Conservation (phyloP, 1,139 yeast genomes). For the Hemisphaericaspora xylanilytica region DNA sequence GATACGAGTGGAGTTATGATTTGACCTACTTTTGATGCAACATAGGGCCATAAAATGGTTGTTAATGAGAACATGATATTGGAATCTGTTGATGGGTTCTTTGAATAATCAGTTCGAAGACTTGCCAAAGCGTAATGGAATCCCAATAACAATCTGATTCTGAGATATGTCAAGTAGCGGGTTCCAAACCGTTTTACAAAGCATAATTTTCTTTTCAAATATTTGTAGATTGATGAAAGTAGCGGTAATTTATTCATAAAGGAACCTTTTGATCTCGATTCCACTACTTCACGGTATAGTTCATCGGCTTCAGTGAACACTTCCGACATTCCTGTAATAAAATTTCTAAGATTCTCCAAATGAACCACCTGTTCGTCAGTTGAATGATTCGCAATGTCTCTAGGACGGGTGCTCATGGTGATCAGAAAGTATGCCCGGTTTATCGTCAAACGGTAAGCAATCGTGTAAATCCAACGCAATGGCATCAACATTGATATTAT, state of each 20-base stretch:
- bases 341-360: slow-evolving; percentile 25
- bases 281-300: background rate
- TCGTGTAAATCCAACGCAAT: slow-evolving; percentile 36
- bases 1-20: slow-evolving; percentile 18
- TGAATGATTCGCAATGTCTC: slow-evolving; percentile 38
- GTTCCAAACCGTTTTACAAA: slow-evolving; percentile 11
- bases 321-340: slow-evolving; percentile 6
- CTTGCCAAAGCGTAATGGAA: slow-evolving; percentile 32
- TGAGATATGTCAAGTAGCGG: slow-evolving; percentile 13
- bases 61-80: slow-evolving; percentile 29
- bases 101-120: slow-evolving; percentile 35
- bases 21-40: slow-evolving; percentile 35
- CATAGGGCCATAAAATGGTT: slow-evolving; percentile 42
- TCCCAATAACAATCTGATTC: slow-evolving; percentile 15
- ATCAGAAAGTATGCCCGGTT: slow-evolving; percentile 45
- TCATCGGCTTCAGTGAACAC: background rate
- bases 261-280: background rate
- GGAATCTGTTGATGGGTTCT: slow-evolving; percentile 24
- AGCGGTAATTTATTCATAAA: slow-evolving; percentile 5
- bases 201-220: slow-evolving; percentile 12
- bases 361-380: slow-evolving; percentile 22
- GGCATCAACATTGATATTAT: slow-evolving; percentile 39
- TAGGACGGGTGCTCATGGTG: slow-evolving; percentile 30
- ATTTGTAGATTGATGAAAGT: slow-evolving; percentile 11
- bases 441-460: slow-evolving; percentile 39